A percentile compares a stretch with the other conserved stretches of the same genome.
phyloP scores from a whole-genome alignment of 2,329 filamentous ascomycete genomes.

The Aspergillus sp. region DNA sequence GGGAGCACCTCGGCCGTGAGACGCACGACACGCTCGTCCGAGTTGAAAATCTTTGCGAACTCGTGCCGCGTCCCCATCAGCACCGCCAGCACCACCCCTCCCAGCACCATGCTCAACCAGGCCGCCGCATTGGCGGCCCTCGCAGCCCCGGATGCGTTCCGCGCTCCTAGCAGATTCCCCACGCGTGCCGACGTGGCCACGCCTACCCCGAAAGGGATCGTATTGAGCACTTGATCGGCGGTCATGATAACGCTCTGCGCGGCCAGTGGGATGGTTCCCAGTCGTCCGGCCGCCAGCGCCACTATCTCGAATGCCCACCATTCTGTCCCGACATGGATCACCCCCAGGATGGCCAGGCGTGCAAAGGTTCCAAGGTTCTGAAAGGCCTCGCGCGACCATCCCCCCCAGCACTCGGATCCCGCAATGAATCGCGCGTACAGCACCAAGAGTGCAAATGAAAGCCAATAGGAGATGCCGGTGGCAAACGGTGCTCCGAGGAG shows the following conservation, averaged over 20 bases:
- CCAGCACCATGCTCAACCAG: conserved; percentile 68
- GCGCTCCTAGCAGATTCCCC: conserved; percentile 75
- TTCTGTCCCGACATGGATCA: conserved; percentile 83
- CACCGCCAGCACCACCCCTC: conserved; percentile 63
- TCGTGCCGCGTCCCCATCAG: conserved; percentile 70
- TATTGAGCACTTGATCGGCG: conserved; percentile 78
- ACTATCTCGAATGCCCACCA: conserved; percentile 97
- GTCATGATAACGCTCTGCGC: conserved; percentile 91
- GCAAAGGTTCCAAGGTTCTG: conserved; percentile 69
- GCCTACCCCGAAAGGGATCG: conserved; percentile 81
- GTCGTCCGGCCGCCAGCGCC: conserved; percentile 73
- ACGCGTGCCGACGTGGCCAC: conserved; percentile 76
- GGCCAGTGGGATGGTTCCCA: conserved; percentile 76
- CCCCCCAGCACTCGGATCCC: conserved; percentile 78
- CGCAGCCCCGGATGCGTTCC: conserved; percentile 63
- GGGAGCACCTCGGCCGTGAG: conserved; percentile 81
- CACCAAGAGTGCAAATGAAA: conserved; percentile 73
- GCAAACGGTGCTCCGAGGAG: conserved; percentile 78
- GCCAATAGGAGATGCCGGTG: conserved; percentile 83
- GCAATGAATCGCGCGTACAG: conserved; percentile 69
- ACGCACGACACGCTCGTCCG: conserved; percentile 68
- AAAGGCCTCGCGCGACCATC: conserved; percentile 64
- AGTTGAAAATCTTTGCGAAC: conserved; percentile 78
- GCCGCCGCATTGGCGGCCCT: conserved; percentile 75
- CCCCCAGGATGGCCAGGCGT: conserved; percentile 70